Evolutionary conservation across 352 stramenopile genomes (phyloP).

Genomic region (Globisporangium alternatum): DNA sequence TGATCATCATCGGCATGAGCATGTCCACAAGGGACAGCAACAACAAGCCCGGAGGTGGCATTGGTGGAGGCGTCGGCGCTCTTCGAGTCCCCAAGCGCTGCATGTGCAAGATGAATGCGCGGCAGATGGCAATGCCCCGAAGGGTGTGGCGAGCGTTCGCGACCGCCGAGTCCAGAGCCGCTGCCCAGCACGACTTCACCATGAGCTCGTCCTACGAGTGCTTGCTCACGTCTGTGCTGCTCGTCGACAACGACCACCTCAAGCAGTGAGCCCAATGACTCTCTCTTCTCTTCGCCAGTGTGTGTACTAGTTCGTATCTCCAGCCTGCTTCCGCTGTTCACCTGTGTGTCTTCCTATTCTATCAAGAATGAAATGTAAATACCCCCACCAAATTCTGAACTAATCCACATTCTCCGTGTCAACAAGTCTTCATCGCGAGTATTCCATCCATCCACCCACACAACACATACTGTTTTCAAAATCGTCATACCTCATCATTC

Average conservation of each 20-base stretch:
- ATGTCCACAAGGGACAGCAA: conserved; percentile 12
- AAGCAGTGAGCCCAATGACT: background rate
- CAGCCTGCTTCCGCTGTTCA: no score
- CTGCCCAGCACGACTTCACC: conserved; percentile 16
- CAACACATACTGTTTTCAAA: background rate
- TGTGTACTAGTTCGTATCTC: background rate
- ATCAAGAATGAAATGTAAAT: conserved; percentile 1
- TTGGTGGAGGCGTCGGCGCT: background rate
- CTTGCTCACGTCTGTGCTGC: conserved; percentile 14
- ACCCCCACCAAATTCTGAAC: background rate
- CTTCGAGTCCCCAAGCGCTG: conserved; percentile 9
- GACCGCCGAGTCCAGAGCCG: conserved; percentile 13
- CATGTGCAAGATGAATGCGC: conserved; percentile 14
- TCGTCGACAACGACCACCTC: background rate
- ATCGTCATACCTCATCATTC: background rate
- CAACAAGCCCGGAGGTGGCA: no score
- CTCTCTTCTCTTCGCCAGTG: conserved; percentile 1
- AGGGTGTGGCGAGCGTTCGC: conserved; percentile 9
- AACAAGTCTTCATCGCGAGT: background rate
- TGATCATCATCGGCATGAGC: conserved; percentile 21
- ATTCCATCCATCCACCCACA: background rate
- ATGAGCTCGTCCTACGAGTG: conserved; percentile 20
- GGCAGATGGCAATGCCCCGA: conserved; percentile 4
- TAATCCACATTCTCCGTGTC: background rate
- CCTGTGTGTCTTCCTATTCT: background rate